Evolutionary conservation across 208 protist species (phyloP), one percentile per base, ranked within the genome.

Genomic region (Trypanosoma boissoni): DNA sequence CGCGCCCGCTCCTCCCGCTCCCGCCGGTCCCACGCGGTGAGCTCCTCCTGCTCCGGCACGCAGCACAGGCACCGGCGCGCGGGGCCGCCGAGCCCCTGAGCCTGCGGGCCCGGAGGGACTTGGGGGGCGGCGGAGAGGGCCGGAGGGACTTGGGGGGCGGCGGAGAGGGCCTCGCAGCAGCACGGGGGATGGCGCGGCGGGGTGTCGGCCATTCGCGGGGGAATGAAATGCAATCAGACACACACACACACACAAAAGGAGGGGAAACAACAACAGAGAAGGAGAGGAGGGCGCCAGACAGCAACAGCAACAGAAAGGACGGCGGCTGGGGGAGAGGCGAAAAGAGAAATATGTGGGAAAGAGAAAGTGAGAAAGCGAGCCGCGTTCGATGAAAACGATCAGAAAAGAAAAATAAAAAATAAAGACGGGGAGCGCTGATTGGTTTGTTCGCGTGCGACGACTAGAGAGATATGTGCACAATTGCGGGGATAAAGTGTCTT

Each of bases 41-140:
- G 36, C 23, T 71, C 73, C 14, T 65, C 76, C 48, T 74, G 73
- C 70, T 95, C 83, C 9, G 84, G 83, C 9, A 91, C 20, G 54
- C 84, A 91, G 45, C 67, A 80, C 18, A 57, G 52, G 48, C 80
- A 87, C 8, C 59, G 67, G 7, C 74, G 66, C 41, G 58, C 48
- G 10, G 51, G 53, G 18, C 31, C 39, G 6, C 28, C 48, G 14
- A 3, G 42, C 7, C 28, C 20, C 41, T 12, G 27, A 42, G 34
- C 42, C 23, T 49, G 1, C 36, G 20, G 16, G 18, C 24, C 39
- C 3, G 14, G 46, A 45, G 16, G 34, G 34, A 39, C 8, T 39
- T 6, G 34, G 34, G 12, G 34, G 6, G 8, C 34, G 12, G 6
- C 34, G 34, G 12, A 6, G 34, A 6, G 8, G 8, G 34, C 34